Conservation (phyloP, 768 basidiomycete genomes). For the Chalciporus chontae region DNA sequence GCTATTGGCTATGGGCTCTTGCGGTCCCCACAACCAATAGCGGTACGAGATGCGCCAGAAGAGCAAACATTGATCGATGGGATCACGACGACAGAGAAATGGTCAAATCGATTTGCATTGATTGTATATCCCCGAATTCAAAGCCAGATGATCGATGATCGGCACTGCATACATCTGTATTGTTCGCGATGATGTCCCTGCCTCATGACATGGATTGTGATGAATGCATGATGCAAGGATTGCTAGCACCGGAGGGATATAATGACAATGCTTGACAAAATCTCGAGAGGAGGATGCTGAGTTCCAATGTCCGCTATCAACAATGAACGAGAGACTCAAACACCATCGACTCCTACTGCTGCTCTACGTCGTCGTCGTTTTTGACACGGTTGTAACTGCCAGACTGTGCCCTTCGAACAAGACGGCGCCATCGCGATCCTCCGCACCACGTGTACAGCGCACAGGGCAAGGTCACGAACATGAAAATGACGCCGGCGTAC, state of each 20-base stretch:
- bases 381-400: slow-evolving; percentile 45
- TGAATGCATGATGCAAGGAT: no score
- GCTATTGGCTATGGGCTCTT: no score
- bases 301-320: background rate
- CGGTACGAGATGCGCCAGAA: no score
- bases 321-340: background rate
- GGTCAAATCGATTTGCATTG: no score
- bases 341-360: slow-evolving; percentile 35
- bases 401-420: slow-evolving; percentile 35
- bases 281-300: background rate
- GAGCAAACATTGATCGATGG: no score
- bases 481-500: slow-evolving; percentile 24
- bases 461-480: slow-evolving; percentile 44
- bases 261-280: background rate
- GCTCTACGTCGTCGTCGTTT: slow-evolving; percentile 48
- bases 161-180: no score
- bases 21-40: no score
- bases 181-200: background rate
- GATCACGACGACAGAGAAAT: no score
- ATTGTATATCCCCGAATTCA: no score
- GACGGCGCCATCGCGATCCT: slow-evolving; percentile 39
- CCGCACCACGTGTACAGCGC: slow-evolving; percentile 51
- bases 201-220: background rate
- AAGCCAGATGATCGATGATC: no score
- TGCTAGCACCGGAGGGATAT: background rate